These are phyloP conservation scores for Pseudopyrenochaeta lycopersici DNA, from an alignment of 2,329 filamentous ascomycete species.

Conservation along the genomic window DNA sequence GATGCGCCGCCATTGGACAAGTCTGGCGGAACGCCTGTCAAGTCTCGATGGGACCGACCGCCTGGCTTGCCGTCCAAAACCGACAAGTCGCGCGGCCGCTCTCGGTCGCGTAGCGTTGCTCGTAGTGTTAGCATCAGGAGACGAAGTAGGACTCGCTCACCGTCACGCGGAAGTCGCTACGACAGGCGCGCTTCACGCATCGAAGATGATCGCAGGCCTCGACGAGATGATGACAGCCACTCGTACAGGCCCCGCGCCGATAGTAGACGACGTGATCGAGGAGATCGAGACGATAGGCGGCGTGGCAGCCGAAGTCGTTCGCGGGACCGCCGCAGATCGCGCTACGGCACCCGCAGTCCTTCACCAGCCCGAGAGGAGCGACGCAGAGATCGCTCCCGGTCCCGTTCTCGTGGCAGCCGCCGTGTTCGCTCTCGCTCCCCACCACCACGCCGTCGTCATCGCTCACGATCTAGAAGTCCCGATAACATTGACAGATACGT, in stretches of 20 bases:
- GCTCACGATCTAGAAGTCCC: constrained; percentile 41
- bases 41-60: constrained; percentile 37
- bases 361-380: constrained; percentile 30
- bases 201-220: constrained; percentile 34
- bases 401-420: constrained; percentile 28
- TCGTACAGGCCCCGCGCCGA: constrained; percentile 38
- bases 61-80: constrained; percentile 30
- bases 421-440: constrained; percentile 28
- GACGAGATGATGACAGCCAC: constrained; percentile 36
- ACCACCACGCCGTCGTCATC: constrained; percentile 25
- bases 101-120: constrained; percentile 41
- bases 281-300: constrained; percentile 35
- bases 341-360: constrained; percentile 37
- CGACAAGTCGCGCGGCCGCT: constrained; percentile 36
- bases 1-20: constrained; percentile 32
- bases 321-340: constrained; percentile 41
- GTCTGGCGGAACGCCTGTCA: constrained; percentile 5
- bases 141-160: constrained; percentile 40
- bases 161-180: constrained; percentile 42
- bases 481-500: constrained; percentile 51
- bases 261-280: constrained; percentile 31
- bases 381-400: constrained; percentile 36
- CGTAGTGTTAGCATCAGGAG: constrained; percentile 34
- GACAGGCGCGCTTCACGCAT: constrained; percentile 36
- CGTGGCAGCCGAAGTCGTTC: constrained; percentile 43